Percentiles rank a stretch among this genome's conserved stretches.
Evolutionary conservation across 306 rosid species (phyloP).

Genomic region (Cajanus cajan): DNA sequence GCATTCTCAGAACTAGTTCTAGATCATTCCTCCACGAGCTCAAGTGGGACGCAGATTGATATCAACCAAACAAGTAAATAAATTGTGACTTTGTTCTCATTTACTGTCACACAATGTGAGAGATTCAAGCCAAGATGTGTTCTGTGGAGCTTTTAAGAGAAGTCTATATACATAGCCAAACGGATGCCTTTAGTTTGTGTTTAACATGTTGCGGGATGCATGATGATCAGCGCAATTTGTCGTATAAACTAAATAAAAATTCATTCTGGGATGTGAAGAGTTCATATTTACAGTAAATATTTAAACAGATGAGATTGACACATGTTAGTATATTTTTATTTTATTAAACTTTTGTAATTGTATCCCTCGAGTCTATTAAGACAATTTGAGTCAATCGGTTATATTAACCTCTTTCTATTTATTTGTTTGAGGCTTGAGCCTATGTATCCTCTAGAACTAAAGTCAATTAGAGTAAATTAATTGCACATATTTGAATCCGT

Average conservation of each 20-base stretch:
- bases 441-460: too few relatives aligned
- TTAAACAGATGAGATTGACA: background rate
- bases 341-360: background rate
- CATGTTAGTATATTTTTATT: background rate
- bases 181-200: background rate
- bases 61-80: background rate
- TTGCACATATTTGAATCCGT: too few relatives aligned
- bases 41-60: conserved; percentile 1
- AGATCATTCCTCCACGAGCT: background rate
- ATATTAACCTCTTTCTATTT: too few relatives aligned
- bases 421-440: too few relatives aligned
- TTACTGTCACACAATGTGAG: background rate
- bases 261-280: background rate
- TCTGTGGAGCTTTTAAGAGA: background rate
- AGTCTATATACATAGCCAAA: background rate
- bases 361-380: too few relatives aligned
- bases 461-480: too few relatives aligned
- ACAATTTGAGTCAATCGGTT: too few relatives aligned
- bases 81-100: background rate
- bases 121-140: background rate
- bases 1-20: conserved; percentile 14
- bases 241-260: background rate
- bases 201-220: background rate
- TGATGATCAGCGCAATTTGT: background rate
- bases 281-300: background rate